These are phyloP conservation scores for Leucocoprinus leucothites DNA, from an alignment of 768 basidiomycete genomes.

Conservation along the genomic window DNA sequence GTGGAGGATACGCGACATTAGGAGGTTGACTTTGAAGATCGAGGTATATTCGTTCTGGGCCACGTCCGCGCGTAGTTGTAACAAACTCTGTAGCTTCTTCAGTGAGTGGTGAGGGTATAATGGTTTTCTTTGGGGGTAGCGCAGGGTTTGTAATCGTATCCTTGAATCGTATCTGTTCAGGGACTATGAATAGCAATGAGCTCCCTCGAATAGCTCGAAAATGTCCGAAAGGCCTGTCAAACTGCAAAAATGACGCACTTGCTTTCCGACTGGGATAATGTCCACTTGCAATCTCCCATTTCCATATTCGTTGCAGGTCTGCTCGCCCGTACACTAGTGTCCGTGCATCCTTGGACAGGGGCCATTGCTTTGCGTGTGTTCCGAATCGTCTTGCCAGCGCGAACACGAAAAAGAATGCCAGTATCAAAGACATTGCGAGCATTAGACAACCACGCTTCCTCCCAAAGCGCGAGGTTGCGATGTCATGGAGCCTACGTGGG, in stretches of 20 bases:
- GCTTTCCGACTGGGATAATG: slow-evolving; percentile 85
- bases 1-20: slow-evolving; percentile 77
- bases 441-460: slow-evolving; percentile 54
- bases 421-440: slow-evolving; percentile 44
- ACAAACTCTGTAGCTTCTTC: slow-evolving; percentile 32
- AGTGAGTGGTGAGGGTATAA: slow-evolving; percentile 45
- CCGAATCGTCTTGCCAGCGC: slow-evolving; percentile 61
- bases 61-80: slow-evolving; percentile 65
- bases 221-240: neutral
- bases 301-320: slow-evolving; percentile 89
- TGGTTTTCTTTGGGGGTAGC: slow-evolving; percentile 47
- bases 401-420: slow-evolving; percentile 51
- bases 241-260: slow-evolving; percentile 48
- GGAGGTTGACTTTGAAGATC: slow-evolving; percentile 62
- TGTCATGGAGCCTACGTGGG: slow-evolving; percentile 55
- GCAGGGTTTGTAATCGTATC: slow-evolving; percentile 66
- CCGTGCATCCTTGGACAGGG: slow-evolving; percentile 28
- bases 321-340: slow-evolving; percentile 74
- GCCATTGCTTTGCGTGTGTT: slow-evolving; percentile 61
- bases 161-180: slow-evolving; percentile 61
- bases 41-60: slow-evolving; percentile 75
- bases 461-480: slow-evolving; percentile 53
- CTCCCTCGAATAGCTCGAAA: neutral
- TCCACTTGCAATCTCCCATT: slow-evolving; percentile 92
- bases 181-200: slow-evolving; percentile 43